Evolutionary conservation across 176 grass and related monocot species (phyloP), one percentile per base, ranked within the genome.

Genomic region (Pharus latifolius): DNA sequence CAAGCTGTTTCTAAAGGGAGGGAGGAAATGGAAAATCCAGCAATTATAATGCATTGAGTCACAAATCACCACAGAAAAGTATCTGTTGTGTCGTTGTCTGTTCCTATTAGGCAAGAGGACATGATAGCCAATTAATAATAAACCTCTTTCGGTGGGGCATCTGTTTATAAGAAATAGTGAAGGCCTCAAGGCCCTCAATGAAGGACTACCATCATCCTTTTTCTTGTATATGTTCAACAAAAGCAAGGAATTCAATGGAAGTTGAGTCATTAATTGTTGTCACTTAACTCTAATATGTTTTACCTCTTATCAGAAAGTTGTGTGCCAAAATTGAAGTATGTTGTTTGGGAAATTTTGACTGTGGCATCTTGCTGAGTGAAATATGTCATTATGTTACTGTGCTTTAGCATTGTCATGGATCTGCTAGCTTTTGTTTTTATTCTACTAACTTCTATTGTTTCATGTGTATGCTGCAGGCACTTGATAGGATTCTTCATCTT

Each of bases 401-500:
- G 35, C 33, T 56, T 31, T 54, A 35, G 12, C 19, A 45, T 10
- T 26, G 33, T 26, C 12, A n/a, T 27, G 17, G 24, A 7, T 42
- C 10, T 71, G 0, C 24, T 64, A 56, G 12, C 16, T 18, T 12
- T 32, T n/a, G n/a, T 29, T 35, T n/a, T 38, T 29, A 28, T 9
- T 78, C 16, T 80, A 83, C 53, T 44, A 59, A 83, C 53, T 35
- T 17, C 44, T 42, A 6, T 25, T 14, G 9, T 65, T 68, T 62
- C 0, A 13, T 34, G 2, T 70, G 10, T 76, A n/a, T 66, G 61
- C 46, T 87, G 65, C 78, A 96, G 92, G 81, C 88, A 96, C 52
- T 78, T 96, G 66, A 96, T 91, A 64, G 92, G 92, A 85, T 96
- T 96, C 80, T 91, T 96, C 80, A 83, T 96, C 58, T 96, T 96